These are phyloP conservation scores for Mucor mucedo DNA, from an alignment of 371 early-diverging fungal species.

Conservation along the genomic window DNA sequence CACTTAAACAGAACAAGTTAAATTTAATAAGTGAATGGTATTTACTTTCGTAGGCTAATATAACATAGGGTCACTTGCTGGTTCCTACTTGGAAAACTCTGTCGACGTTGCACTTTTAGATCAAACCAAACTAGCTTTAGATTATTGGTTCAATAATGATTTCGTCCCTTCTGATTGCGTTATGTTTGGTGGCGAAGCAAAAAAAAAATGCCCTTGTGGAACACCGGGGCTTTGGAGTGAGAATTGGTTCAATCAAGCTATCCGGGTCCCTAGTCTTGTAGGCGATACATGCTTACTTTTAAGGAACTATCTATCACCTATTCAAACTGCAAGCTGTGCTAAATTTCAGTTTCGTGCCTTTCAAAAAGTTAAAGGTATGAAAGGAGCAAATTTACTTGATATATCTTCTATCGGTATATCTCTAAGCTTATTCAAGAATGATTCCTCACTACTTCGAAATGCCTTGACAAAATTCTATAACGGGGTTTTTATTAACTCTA, in stretches of 20 bases:
- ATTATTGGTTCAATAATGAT: conserved; percentile 43
- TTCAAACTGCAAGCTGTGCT: conserved; percentile 17
- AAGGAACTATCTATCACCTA: conserved; percentile 1
- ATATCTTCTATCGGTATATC: conserved; percentile 32
- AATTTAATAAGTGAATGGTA: neutral
- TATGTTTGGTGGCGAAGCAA: conserved; percentile 20
- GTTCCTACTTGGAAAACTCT: conserved; percentile 5
- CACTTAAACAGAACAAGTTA: conserved; percentile 35
- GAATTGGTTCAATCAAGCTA: conserved; percentile 39
- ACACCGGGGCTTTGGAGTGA: conserved; percentile 41
- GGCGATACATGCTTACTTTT: conserved; percentile 34
- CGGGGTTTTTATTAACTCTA: conserved; percentile 16
- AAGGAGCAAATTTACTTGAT: conserved; percentile 38
- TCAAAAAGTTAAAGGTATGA: conserved; percentile 6
- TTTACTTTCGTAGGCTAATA: neutral
- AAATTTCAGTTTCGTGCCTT: conserved; percentile 26
- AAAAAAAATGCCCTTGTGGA: conserved; percentile 35
- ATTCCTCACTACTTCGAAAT: conserved; percentile 5
- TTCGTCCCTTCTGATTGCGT: conserved; percentile 27
- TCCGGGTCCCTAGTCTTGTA: conserved; percentile 24
- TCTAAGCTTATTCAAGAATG: conserved; percentile 19
- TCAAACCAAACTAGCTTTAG: conserved; percentile 17
- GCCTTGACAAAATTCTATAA: conserved; percentile 27
- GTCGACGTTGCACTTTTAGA: conserved; percentile 9
- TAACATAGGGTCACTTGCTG: conserved; percentile 11